Conservation (phyloP, 441 rosid species). For the Hura crepitans region DNA sequence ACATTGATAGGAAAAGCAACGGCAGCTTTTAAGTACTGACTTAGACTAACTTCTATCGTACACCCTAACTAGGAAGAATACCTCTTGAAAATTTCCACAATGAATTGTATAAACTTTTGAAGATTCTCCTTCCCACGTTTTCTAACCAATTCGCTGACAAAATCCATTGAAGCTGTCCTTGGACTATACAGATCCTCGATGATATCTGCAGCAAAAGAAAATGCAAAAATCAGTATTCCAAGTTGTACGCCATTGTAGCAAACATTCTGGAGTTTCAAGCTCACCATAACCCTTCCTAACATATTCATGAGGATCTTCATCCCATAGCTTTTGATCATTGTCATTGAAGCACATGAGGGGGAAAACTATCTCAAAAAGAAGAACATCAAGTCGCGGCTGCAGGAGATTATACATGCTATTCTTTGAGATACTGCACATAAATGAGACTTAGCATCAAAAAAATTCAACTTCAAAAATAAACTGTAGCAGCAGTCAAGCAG, state of each 20-base stretch:
- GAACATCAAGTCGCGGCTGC: conserved; percentile 82
- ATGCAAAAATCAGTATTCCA: conserved; percentile 11
- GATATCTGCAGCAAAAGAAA: conserved; percentile 46
- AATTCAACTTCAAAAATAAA: background rate
- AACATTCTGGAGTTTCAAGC: conserved; percentile 24
- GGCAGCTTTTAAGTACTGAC: conserved; percentile 11
- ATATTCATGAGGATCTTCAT: conserved; percentile 98
- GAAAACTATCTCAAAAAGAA: conserved; percentile 85
- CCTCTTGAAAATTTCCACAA: conserved; percentile 68
- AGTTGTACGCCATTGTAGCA: conserved; percentile 16
- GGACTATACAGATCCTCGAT: conserved; percentile 82
- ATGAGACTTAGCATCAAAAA: conserved; percentile 17
- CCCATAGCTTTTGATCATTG: conserved; percentile 99
- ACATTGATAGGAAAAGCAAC: conserved; percentile 16
- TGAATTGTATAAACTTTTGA: conserved; percentile 64
- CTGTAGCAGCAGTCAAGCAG: background rate
- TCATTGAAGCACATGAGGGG: conserved; percentile 98
- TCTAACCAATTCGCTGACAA: conserved; percentile 77
- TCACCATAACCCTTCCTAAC: conserved; percentile 99
- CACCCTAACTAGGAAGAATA: conserved; percentile 22
- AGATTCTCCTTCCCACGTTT: conserved; percentile 77
- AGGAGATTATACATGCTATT: conserved; percentile 73
- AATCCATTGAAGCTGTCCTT: conserved; percentile 79
- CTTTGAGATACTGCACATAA: conserved; percentile 68
- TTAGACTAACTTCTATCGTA: background rate